These are phyloP conservation scores for Aspergillus conjunctus DNA, from an alignment of 495 filamentous ascomycete species.

Conservation along the genomic window DNA sequence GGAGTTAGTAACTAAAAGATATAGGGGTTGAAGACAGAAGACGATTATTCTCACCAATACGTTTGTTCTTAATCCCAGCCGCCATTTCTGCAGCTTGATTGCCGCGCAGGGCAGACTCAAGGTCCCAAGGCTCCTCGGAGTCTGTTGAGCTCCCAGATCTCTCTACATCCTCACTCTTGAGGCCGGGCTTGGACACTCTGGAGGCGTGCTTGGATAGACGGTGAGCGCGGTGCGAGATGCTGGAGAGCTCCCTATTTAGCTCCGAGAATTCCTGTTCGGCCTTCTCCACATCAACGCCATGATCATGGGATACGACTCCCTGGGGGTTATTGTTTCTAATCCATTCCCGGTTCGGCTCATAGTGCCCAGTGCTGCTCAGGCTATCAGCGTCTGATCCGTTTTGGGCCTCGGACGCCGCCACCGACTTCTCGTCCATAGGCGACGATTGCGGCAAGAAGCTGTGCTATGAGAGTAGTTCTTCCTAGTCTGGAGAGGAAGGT, in stretches of 20 bases:
- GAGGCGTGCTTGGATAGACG: constrained; percentile 45
- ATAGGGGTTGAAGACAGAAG: neutral
- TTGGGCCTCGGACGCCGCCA: constrained; percentile 18
- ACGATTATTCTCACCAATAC: constrained; percentile 53
- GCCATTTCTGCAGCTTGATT: constrained; percentile 67
- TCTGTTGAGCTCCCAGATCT: constrained; percentile 49
- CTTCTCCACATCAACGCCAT: constrained; percentile 66
- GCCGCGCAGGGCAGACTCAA: constrained; percentile 70
- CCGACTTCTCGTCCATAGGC: constrained; percentile 25
- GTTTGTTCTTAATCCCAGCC: constrained; percentile 77
- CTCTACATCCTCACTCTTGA: constrained; percentile 48
- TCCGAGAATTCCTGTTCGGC: constrained; percentile 79
- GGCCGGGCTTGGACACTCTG: constrained; percentile 41
- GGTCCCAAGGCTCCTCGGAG: constrained; percentile 64
- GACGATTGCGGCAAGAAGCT: neutral
- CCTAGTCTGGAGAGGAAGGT: neutral
- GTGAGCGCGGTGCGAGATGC: constrained; percentile 58
- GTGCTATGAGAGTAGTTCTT: neutral
- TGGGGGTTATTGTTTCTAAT: constrained; percentile 38
- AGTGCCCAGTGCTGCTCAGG: constrained; percentile 21
- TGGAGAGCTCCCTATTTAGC: constrained; percentile 71
- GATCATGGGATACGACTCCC: constrained; percentile 46
- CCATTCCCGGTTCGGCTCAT: constrained; percentile 38
- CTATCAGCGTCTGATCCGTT: constrained; percentile 33
- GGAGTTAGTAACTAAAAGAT: neutral